These are phyloP conservation scores for Globisporangium cystogenes DNA, from an alignment of 352 stramenopile genomes.

Conservation along the genomic window DNA sequence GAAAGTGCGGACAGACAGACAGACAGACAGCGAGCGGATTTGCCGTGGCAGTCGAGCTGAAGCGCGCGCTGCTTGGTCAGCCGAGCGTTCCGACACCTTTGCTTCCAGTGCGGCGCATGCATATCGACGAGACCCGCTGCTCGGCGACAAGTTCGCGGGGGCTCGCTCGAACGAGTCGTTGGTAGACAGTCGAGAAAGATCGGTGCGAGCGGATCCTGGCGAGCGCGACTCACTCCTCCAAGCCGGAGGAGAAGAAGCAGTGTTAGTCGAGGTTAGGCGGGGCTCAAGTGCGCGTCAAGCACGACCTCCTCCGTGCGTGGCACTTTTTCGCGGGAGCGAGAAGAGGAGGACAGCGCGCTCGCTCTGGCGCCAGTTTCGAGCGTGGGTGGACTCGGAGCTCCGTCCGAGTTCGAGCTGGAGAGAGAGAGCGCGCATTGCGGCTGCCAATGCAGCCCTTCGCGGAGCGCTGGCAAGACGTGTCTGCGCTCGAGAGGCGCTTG, in stretches of 20 bases:
- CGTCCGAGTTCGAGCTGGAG: too few species aligned
- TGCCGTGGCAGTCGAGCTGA: neutral
- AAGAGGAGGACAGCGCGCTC: too few species aligned
- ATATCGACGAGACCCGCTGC: neutral
- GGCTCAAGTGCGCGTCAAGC: neutral
- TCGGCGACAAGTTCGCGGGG: neutral
- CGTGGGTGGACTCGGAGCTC: too few species aligned
- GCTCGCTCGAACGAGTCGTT: neutral
- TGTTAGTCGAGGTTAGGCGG: neutral
- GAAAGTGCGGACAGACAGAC: neutral
- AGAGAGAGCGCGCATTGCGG: too few species aligned
- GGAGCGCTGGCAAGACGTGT: neutral
- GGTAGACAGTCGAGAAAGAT: neutral
- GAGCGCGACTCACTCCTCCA: neutral
- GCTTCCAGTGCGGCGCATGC: neutral
- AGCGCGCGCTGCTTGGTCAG: neutral
- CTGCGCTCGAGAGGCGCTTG: too few species aligned
- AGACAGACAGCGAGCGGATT: neutral
- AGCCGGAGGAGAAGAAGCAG: neutral
- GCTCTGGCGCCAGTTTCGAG: too few species aligned
- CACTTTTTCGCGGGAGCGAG: neutral
- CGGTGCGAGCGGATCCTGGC: neutral
- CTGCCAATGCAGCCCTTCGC: too few species aligned
- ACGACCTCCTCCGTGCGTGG: neutral
- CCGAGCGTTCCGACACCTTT: neutral